Evolutionary conservation across 768 basidiomycete species (phyloP), one percentile per base, ranked within the genome.

Genomic region (Podaxis sp.): DNA sequence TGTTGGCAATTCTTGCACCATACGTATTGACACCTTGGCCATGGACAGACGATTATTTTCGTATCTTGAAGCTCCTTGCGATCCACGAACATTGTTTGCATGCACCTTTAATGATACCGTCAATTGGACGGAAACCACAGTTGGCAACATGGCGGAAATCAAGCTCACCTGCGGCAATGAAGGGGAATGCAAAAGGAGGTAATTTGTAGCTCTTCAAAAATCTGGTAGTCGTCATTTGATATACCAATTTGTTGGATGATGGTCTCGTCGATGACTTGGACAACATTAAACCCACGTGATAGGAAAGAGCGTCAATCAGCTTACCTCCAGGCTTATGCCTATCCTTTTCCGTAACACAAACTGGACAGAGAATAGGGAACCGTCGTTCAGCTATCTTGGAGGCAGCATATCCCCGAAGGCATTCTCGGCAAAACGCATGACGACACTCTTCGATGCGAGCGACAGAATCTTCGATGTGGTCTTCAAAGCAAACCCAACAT

Each of bases 401-500:
- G 15, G 29, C 36, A 24, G 57, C 36, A 17, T 63, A 53, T n/a
- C 37, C 56, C 9, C 63, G 56, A 33, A 63, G 57, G 33, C 63
- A 63, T 2, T 46, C 50, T 40, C 63, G 43, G n/a, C 63, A 58
- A 24, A 57, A 63, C 7, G 52, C 55, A 64, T 85, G 84, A n/a
- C 65, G 64, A 61, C 83, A 85, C 0, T 59, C 67, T 4, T 77
- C 76, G 15, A 80, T 64, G 13, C 66, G 69, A 33, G 79, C 78
- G 25, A 81, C 70, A 43, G 69, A 63, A 53, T 84, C 84, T 50
- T 75, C 73, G 0, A 80, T 71, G 41, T 73, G 65, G 0, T 74
- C 69, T 3, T 86, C 84, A 55, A 83, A 65, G 67, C 83, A 85
- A 52, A 85, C 75, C 1, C 68, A 68, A 61, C 84, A 85, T 36